Conservation (phyloP, 2,329 filamentous ascomycete genomes). For the Penicillium palitans region DNA sequence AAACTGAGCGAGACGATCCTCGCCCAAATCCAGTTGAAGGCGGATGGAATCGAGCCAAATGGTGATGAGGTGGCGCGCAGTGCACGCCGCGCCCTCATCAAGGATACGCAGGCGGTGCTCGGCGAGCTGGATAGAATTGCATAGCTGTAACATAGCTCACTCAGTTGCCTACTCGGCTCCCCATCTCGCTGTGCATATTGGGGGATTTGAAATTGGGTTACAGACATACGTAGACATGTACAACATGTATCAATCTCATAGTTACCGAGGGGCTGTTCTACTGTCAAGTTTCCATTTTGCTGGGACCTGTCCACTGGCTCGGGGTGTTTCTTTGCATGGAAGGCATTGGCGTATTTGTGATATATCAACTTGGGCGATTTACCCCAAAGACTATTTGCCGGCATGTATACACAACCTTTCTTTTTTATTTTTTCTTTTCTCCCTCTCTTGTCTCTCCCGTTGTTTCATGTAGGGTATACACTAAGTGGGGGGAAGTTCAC, state of each 20-base stretch:
- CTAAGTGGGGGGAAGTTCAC: neutral
- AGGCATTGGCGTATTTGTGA: conserved; percentile 8
- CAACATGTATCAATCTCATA: neutral
- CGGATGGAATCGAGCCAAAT: conserved; percentile 74
- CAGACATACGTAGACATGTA: neutral
- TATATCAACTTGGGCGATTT: conserved; percentile 8
- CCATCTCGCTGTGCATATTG: conserved; percentile 7
- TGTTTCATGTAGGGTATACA: neutral
- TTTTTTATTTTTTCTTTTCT: neutral
- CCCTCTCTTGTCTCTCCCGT: neutral
- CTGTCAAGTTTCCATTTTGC: neutral
- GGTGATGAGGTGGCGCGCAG: conserved; percentile 59
- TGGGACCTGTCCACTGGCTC: neutral
- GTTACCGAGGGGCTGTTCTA: neutral
- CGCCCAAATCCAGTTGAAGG: conserved; percentile 48
- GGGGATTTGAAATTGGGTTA: neutral
- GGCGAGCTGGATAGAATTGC: conserved; percentile 39
- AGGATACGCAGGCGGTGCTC: conserved; percentile 44
- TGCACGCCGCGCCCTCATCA: conserved; percentile 50
- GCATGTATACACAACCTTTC: neutral
- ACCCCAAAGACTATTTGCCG: conserved; percentile 2
- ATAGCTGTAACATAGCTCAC: conserved; percentile 14
- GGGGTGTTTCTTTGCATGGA: conserved; percentile 8
- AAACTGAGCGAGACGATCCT: conserved; percentile 47
- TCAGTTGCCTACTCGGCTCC: neutral